phyloP scores from a whole-genome alignment of 805 yeast genomes.

The Schwanniomyces sp. region DNA sequence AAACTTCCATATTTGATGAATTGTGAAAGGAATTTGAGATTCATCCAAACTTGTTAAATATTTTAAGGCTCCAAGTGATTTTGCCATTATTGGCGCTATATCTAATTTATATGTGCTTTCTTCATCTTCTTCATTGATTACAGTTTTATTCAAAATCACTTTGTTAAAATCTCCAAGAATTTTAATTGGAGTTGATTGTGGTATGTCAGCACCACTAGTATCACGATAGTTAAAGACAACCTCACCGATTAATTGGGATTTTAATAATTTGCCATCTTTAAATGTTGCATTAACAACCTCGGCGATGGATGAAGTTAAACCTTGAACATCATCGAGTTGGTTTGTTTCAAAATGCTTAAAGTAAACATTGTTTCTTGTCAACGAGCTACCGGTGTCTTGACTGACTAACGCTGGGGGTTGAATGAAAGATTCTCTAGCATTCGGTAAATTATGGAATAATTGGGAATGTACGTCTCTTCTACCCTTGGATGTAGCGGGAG shows the following conservation, averaged over 20 bases:
- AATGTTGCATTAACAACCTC: constrained; percentile 78
- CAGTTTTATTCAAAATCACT: constrained; percentile 40
- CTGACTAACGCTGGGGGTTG: constrained; percentile 22
- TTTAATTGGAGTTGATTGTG: constrained; percentile 32
- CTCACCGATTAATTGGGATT: constrained; percentile 77
- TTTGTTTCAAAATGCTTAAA: constrained; percentile 22
- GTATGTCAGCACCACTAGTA: constrained; percentile 5
- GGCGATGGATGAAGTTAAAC: constrained; percentile 80
- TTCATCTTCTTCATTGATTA: constrained; percentile 25
- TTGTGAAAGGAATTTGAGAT: constrained; percentile 58
- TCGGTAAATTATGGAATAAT: constrained; percentile 45
- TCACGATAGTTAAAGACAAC: constrained; percentile 71
- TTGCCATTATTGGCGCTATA: constrained; percentile 53
- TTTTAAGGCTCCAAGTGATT: constrained; percentile 79
- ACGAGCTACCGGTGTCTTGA: constrained; percentile 42
- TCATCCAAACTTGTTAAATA: constrained; percentile 56
- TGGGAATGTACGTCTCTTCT: constrained; percentile 47
- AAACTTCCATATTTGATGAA: constrained; percentile 87
- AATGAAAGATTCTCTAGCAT: constrained; percentile 33
- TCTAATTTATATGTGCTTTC: constrained; percentile 39
- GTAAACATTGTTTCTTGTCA: constrained; percentile 18
- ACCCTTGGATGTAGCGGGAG: constrained; percentile 26
- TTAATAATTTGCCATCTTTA: constrained; percentile 60
- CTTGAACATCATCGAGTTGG: constrained; percentile 52
- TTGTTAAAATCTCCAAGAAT: constrained; percentile 52